Base-by-base conservation (phyloP, 306 rosid genomes). In the Delonix regia region DNA sequence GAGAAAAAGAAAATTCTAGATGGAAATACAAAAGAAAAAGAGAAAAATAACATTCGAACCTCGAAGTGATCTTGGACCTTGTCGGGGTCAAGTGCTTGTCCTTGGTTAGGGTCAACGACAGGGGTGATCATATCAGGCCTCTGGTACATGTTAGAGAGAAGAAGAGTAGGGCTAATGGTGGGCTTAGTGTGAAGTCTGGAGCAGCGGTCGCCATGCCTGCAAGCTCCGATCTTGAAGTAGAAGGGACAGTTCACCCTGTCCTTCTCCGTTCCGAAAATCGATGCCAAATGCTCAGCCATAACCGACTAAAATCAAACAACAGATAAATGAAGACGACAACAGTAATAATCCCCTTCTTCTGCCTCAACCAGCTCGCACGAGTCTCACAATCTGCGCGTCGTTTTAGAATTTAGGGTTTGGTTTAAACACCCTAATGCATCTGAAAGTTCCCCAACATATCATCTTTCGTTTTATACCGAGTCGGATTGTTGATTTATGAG, bases 161-260 rank as follows among this genome's bases (percentile, higher is more conserved):
- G 91, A 1, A 96, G 86, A 1, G 99, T 96, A 4, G 99, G 99
- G 92, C 97, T 91, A 47, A 90, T 96, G 74, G 94, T 96, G 63
- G 98, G 99, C 84, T 93, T 93, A 0, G 98, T 93, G 86, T 96
- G 99, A 9, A 96, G 99, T 49, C 99, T 75, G 1, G 99, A 93
- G 84, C 99, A 96, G 51, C 99, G 91, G 87, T 95, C 99, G 4
- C 99, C 99, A 19, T 96, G 99, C 41, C 99, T 77, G 81, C 99
- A 96, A 27, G 99, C 99, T 69, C 99, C 99, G 93, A 93, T 96
- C 99, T 93, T 96, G 85, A 96, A 93, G 92, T 96, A 96, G 88
- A 96, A 96, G 0, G 99, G 99, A 24, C 99, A 93, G 91, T 93
- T 93, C 13, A 96, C 99, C 63, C 99, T 78, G 81, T 96, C 99